Evolutionary conservation across 805 yeast species (phyloP), one percentile per base, ranked within the genome.

Genomic region (Saturnispora zaruensis): DNA sequence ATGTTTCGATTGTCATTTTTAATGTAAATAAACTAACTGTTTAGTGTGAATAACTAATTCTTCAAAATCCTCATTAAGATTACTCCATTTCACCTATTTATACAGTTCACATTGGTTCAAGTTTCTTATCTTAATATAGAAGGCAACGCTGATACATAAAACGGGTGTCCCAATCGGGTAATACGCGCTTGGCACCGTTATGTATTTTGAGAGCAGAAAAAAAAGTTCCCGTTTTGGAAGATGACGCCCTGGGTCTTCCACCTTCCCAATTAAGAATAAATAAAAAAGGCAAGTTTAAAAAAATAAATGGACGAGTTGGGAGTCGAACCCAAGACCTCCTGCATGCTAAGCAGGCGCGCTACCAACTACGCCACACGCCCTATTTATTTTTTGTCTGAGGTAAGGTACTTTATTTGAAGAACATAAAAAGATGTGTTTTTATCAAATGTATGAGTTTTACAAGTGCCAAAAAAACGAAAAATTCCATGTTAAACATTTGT

Each of bases 301-400:
- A 23, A 13, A 21, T 11, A 18, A 41, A 46, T 78, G 84, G 84
- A 79, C 84, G 81, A 78, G 82, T 77, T 78, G 78, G 84, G 84
- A 79, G 74, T 79, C 81, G 84, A 79, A 78, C 84, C 84, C 79
- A 79, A 78, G 85, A 80, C 86, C 84, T 79, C 76, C 78, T 81
- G 78, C 84, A 79, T 79, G 84, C 84, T 78, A 79, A 79, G 84
- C 78, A 81, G 77, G 76, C 84, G 84, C 84, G 84, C 84, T 79
- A 79, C 84, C 84, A 77, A 79, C 84, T 79, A 76, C 84, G 84
- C 84, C 84, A 79, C 83, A 79, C 82, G 84, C 85, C 84, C 85
- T 9, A 9, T 18, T 45, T 16, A 13, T 20, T 6, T 13, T 34
- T 7, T n/a, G 38, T 14, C n/a, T 3, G 30, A 26, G 30, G n/a